Conservation (phyloP, 768 basidiomycete genomes). For the Tremella fuciformis region DNA sequence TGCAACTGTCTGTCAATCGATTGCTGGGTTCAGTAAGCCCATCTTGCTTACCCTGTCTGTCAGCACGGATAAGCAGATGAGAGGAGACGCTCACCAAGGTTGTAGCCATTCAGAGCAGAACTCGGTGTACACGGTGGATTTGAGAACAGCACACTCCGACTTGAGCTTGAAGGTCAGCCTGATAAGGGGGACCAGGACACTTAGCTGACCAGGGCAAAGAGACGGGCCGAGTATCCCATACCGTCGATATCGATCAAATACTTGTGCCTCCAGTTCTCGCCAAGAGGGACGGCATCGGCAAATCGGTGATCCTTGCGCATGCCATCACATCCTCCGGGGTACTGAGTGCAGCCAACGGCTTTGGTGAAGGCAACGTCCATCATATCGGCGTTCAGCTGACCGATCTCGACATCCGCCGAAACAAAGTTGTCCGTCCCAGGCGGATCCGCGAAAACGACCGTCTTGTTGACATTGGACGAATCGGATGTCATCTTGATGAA, state of each 20-base stretch:
- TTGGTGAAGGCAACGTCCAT: slow-evolving; percentile 88
- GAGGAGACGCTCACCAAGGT: slow-evolving; percentile 63
- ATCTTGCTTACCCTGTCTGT: slow-evolving; percentile 3
- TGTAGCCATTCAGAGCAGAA: slow-evolving; percentile 87
- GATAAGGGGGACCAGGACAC: not conserved
- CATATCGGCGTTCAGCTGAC: slow-evolving; percentile 67
- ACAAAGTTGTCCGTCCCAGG: slow-evolving; percentile 60
- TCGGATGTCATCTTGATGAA: slow-evolving; percentile 78
- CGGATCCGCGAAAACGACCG: slow-evolving; percentile 70
- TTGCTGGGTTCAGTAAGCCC: not conserved
- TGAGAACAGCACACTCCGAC: slow-evolving; percentile 80
- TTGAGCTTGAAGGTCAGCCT: slow-evolving; percentile 59
- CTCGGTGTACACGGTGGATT: slow-evolving; percentile 86
- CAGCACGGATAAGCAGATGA: slow-evolving; percentile 12
- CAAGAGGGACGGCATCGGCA: slow-evolving; percentile 71
- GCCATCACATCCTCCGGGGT: slow-evolving; percentile 66
- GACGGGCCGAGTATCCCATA: slow-evolving; percentile 85
- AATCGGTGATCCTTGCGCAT: slow-evolving; percentile 67
- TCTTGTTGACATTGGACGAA: slow-evolving; percentile 58
- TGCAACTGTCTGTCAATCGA: slow-evolving; percentile 61
- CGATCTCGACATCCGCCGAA: slow-evolving; percentile 62
- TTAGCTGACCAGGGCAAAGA: slow-evolving; percentile 58
- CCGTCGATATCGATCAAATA: slow-evolving; percentile 90
- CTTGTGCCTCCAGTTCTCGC: slow-evolving; percentile 88
- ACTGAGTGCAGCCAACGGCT: slow-evolving; percentile 65